Evolutionary conservation across 2,329 filamentous ascomycete species (phyloP), one percentile per base, ranked within the genome.

Genomic region (Fusarium udum): DNA sequence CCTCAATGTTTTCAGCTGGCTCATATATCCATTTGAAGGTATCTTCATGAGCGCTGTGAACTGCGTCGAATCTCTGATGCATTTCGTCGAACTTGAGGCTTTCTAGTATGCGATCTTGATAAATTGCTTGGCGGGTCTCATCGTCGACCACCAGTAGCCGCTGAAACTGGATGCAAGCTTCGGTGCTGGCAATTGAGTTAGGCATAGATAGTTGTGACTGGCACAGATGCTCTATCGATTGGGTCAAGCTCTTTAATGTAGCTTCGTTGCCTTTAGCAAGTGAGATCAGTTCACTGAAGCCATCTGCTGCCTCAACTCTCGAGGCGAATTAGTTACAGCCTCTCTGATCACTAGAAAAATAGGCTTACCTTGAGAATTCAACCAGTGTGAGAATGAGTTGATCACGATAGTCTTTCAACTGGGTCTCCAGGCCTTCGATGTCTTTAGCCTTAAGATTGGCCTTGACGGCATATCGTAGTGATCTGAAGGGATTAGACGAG

Each of bases 91-190:
- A 61, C n/a, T 15, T 11, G 6, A 61, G 46, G 12, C n/a, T 42
- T 7, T 26, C 20, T 0, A 55, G 37, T 12, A 61, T n/a, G 11
- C 11, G 18, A 13, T 55, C 46, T 16, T 61, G 46, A 11, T 26
- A n/a, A 0, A 53, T 52, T 0, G n/a, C 3, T 1, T 2, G 2
- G 1, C 28, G 46, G 4, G 7, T 37, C 2, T 42, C 28, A 0
- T 26, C 8, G 4, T 40, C 36, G 14, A 61, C 3, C 16, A 16
- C 4, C 2, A 61, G n/a, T 4, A 61, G 20, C 11, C 5, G 1
- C 58, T 42, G 36, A 7, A 34, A 4, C 6, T 42, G 16, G 1
- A 0, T 9, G 15, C 0, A 9, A 2, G 22, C 26, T 3, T 22
- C 9, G 0, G 8, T 32, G 2, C 4, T 34, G 22, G 20, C 0